Evolutionary conservation across 2,329 filamentous ascomycete species (phyloP), one percentile per base, ranked within the genome.

Genomic region (Colletotrichum cuscutae): DNA sequence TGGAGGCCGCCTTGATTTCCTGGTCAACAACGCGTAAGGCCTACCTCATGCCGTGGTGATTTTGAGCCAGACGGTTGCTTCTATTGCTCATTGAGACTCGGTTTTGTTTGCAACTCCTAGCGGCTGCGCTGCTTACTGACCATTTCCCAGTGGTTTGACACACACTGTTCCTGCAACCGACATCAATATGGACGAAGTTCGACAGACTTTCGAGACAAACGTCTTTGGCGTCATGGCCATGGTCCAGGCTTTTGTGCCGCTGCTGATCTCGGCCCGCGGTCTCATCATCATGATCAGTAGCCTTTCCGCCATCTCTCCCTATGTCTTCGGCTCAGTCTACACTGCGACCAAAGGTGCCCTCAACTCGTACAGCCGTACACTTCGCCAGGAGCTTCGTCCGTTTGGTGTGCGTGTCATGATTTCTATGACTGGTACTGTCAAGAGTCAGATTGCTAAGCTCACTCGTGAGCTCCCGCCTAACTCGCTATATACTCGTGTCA

Each of bases 11-110:
- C 85, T 91, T 5, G 89, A 91, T 75, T 85, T 90, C 58, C 86
- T 91, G 22, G 84, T 91, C 61, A 91, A 90, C 80, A 91, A 91
- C 73, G 89, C 89, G 87, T 89, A 75, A 73, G 84, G 19, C n/a
- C 53, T n/a, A 26, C 46, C 22, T 26, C 24, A 13, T 4, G 9
- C 57, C n/a, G 19, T 22, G 30, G 42, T 19, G 15, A 8, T n/a
- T 19, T 49, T 19, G 42, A 49, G 42, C 42, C 57, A 37, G 11
- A 24, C 11, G 8, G 19, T 22, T 13, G 12, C 52, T 46, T 46
- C 35, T 12, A 53, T 24, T 3, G 19, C 15, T 19, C 13, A 19
- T n/a, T 1, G 9, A 30, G 13, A 11, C 26, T 13, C 22, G 15
- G 9, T 7, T 19, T 4, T 7, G 19, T 19, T 28, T 11, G 13